A percentile compares a stretch with the other conserved stretches of the same genome.
These are phyloP conservation scores for Alternaria gaisen DNA, from an alignment of 2,329 filamentous ascomycete genomes.

Conservation along the genomic window DNA sequence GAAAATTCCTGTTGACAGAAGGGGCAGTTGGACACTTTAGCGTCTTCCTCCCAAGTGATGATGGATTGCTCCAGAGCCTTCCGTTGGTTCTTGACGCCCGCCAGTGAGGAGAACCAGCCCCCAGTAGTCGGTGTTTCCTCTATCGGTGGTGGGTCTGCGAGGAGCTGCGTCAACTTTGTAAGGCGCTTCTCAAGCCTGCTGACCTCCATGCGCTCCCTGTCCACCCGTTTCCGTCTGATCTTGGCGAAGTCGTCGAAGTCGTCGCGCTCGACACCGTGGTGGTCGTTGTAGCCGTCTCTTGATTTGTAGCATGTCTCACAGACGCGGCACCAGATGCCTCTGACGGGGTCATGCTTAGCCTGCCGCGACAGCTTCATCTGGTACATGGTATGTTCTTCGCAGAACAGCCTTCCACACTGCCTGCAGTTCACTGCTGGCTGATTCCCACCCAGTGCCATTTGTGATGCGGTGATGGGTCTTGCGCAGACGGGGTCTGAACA, in stretches of 20 bases:
- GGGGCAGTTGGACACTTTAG: conserved; percentile 79
- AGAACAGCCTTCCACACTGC: conserved; percentile 91
- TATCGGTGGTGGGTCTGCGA: conserved; percentile 74
- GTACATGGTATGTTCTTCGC: conserved; percentile 98
- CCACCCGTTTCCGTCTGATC: conserved; percentile 78
- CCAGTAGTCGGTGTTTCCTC: conserved; percentile 64
- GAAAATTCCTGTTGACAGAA: conserved; percentile 97
- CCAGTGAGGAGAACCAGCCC: conserved; percentile 64
- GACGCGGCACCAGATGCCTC: conserved; percentile 92
- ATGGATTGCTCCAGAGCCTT: conserved; percentile 89
- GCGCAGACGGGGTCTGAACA: conserved; percentile 91
- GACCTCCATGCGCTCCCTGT: conserved; percentile 86
- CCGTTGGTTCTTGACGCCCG: conserved; percentile 71
- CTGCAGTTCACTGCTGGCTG: conserved; percentile 92
- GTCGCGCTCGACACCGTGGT: conserved; percentile 74
- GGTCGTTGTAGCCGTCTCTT: conserved; percentile 92
- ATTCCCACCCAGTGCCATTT: conserved; percentile 75
- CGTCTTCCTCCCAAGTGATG: conserved; percentile 94
- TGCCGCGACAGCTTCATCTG: conserved; percentile 96
- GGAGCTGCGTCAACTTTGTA: conserved; percentile 84
- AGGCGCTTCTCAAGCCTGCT: conserved; percentile 90
- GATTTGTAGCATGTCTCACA: conserved; percentile 99
- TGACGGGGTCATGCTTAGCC: conserved; percentile 86
- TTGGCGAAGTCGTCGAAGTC: conserved; percentile 75
- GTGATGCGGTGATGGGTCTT: conserved; percentile 40